phyloP scores from a whole-genome alignment of 805 yeast species.

The Candida coquimbonensis region DNA sequence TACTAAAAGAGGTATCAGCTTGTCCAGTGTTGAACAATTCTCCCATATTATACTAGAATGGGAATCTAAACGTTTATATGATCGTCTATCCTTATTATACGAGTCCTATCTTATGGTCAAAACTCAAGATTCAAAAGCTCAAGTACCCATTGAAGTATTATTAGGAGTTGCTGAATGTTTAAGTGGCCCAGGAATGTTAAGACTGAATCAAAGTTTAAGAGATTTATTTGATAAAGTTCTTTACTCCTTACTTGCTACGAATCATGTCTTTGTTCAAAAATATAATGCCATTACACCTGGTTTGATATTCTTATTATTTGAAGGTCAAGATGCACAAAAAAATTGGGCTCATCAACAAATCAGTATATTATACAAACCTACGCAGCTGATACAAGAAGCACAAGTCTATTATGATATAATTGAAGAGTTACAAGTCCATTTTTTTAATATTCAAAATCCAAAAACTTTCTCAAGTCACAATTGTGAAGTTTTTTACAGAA shows the following conservation, averaged over 20 bases:
- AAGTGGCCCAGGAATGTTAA: slow-evolving; percentile 43
- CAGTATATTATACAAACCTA: slow-evolving; percentile 14
- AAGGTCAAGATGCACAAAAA: slow-evolving; percentile 40
- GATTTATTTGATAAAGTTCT: slow-evolving; percentile 32
- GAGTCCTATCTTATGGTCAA: not conserved
- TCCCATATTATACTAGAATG: slow-evolving; percentile 17
- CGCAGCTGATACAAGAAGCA: slow-evolving; percentile 14
- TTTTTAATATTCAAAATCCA: slow-evolving; percentile 48
- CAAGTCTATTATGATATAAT: slow-evolving; percentile 31
- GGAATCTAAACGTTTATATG: slow-evolving; percentile 21
- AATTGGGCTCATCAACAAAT: slow-evolving; percentile 39
- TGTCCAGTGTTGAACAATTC: slow-evolving; percentile 16
- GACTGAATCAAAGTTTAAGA: slow-evolving; percentile 31
- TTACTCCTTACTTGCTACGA: slow-evolving; percentile 22
- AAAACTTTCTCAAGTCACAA: slow-evolving; percentile 34
- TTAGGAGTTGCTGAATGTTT: slow-evolving; percentile 40
- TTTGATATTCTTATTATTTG: slow-evolving; percentile 44
- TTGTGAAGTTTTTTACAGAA: slow-evolving; percentile 44
- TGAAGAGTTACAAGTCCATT: slow-evolving; percentile 51
- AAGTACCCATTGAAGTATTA: slow-evolving; percentile 12
- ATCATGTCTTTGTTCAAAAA: slow-evolving; percentile 22
- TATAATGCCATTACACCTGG: slow-evolving; percentile 38
- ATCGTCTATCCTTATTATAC: slow-evolving; percentile 1
- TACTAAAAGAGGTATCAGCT: slow-evolving; percentile 36
- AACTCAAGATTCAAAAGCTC: not conserved